A percentile compares a stretch with the other conserved stretches of the same genome.
These are phyloP conservation scores for Prunus yedoensis DNA, from an alignment of 331 rosid species.

Conservation along the genomic window DNA sequence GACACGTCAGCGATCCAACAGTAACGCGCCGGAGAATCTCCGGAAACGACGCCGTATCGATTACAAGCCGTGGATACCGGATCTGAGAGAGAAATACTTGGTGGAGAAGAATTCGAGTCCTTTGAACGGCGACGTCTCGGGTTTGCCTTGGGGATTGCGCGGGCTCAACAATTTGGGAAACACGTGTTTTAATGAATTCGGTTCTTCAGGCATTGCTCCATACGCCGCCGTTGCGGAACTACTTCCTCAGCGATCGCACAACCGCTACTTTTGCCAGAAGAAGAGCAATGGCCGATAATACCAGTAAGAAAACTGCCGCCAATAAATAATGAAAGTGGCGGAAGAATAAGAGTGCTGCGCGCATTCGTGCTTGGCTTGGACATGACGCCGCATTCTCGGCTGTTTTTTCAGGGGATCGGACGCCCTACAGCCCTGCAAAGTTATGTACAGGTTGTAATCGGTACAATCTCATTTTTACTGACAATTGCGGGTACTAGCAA, in stretches of 20 bases:
- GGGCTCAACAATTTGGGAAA: constrained; percentile 88
- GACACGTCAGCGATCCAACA: constrained; percentile 30
- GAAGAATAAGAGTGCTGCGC: constrained; percentile 32
- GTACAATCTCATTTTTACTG: background rate
- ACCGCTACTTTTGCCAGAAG: constrained; percentile 73
- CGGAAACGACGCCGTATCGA: constrained; percentile 80
- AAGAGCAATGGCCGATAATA: constrained; percentile 36
- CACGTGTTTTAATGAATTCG: constrained; percentile 95
- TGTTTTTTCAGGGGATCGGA: constrained; percentile 78
- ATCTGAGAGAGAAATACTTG: constrained; percentile 53
- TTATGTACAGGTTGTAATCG: constrained; percentile 69
- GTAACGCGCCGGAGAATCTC: constrained; percentile 68
- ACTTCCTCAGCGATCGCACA: constrained; percentile 84
- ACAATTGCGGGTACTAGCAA: constrained; percentile 1
- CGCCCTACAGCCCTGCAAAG: constrained; percentile 86
- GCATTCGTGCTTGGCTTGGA: constrained; percentile 87
- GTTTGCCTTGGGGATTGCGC: constrained; percentile 76
- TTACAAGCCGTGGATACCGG: constrained; percentile 77
- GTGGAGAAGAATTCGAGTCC: constrained; percentile 56
- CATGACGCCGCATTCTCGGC: constrained; percentile 80
- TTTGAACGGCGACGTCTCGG: constrained; percentile 32
- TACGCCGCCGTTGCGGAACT: constrained; percentile 91
- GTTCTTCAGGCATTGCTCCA: constrained; percentile 93
- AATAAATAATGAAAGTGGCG: constrained; percentile 32
- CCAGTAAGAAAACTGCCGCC: constrained; percentile 28